These are phyloP conservation scores for Xerocomellus chrysenteron DNA, from an alignment of 768 basidiomycete genomes.

Conservation along the genomic window DNA sequence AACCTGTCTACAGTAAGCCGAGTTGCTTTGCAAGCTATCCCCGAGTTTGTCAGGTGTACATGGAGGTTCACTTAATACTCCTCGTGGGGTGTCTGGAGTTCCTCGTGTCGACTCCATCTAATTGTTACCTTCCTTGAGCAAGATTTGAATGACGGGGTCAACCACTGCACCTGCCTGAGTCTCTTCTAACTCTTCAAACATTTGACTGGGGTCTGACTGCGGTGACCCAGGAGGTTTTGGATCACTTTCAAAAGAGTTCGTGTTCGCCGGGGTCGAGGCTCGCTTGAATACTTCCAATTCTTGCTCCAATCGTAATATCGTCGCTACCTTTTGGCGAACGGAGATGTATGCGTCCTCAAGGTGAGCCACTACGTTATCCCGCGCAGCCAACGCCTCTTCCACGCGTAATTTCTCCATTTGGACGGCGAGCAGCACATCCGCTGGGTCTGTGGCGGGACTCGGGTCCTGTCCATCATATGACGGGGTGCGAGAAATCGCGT, in stretches of 20 bases:
- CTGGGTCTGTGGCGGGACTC: slow-evolving; percentile 15
- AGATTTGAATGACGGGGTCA: not conserved
- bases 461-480: slow-evolving; percentile 11
- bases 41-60: slow-evolving; percentile 22
- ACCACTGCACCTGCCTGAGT: slow-evolving; percentile 1
- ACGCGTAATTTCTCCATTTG: slow-evolving; percentile 53
- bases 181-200: not conserved
- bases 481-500: not conserved
- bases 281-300: slow-evolving; percentile 34
- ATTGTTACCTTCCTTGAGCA: not conserved
- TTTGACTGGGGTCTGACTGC: not conserved
- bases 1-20: slow-evolving; percentile 22
- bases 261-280: slow-evolving; percentile 21
- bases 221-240: not conserved
- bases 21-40: slow-evolving; percentile 28
- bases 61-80: not conserved
- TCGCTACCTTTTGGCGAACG: slow-evolving; percentile 56
- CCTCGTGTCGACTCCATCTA: not conserved
- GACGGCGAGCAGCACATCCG: slow-evolving; percentile 55
- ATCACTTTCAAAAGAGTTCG: slow-evolving; percentile 3
- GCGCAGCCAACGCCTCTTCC: slow-evolving; percentile 57
- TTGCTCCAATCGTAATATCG: slow-evolving; percentile 48
- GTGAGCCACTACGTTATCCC: slow-evolving; percentile 59
- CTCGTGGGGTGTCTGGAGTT: not conserved
- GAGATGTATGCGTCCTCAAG: slow-evolving; percentile 60